Evolutionary conservation across 2,329 filamentous ascomycete genomes (phyloP), one percentile per base, ranked within the genome.

Genomic region (Fusarium annulatum): DNA sequence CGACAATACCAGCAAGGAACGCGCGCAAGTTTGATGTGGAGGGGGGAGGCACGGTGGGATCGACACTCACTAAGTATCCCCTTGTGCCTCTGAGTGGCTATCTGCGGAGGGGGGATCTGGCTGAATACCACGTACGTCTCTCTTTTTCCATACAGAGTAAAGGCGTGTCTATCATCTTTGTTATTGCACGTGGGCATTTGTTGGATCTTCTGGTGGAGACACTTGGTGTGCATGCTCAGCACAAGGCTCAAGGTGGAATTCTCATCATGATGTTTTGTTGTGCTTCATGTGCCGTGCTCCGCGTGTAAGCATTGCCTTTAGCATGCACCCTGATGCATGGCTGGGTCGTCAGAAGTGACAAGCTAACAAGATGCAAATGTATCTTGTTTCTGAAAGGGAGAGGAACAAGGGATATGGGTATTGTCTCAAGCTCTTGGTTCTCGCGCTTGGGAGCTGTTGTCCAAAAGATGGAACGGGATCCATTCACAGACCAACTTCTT

Each of bases 41-140:
- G 52, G 51, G 51, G 59, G 64, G 57, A 71, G 71, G 61, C 70
- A 63, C 59, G 57, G 33, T 38, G 53, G 58, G 71, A 74, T 73
- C 71, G 71, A 71, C 71, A 71, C 56, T 71, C 61, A 74, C 71
- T 74, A 70, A 67, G 57, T 55, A 62, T 67, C 41, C 38, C 45
- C 60, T 59, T 49, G 65, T 66, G 70, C 56, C 52, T 64, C 60
- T 71, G 43, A 70, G 67, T 70, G 66, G 60, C 46, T 51, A 36
- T 42, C 36, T 38, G 43, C 42, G 36, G 67, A 67, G 61, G 36
- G 51, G 52, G 58, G 41, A 67, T 53, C 65, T 41, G 56, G 65
- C 59, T 55, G 42, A 41, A 62, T 60, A 39, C 38, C 42, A 67
- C 28, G 70, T 45, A 72, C 39, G 70, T 60, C 56, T 61, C 46